Percentiles rank a stretch among this genome's conserved stretches.
phyloP scores from a whole-genome alignment of 371 early-diverging fungal species.

The Mucor sp. region DNA sequence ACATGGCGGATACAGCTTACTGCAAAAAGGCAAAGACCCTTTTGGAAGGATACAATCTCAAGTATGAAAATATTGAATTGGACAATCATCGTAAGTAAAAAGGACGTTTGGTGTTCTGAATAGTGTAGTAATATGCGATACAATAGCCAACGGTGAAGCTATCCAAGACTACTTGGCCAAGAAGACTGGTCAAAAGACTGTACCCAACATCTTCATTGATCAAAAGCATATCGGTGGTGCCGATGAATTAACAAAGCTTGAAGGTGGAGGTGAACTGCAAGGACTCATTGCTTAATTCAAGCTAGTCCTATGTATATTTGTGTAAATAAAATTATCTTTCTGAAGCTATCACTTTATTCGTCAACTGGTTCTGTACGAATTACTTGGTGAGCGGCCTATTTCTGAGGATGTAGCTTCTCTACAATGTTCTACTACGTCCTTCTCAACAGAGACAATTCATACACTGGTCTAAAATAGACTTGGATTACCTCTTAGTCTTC shows the following conservation, averaged over 20 bases:
- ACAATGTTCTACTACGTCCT: too few species aligned
- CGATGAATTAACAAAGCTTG: background rate
- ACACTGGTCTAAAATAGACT: too few species aligned
- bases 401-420: too few species aligned
- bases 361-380: too few species aligned
- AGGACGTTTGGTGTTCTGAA: background rate
- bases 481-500: too few species aligned
- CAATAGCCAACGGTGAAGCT: constrained; percentile 52
- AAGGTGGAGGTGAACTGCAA: background rate
- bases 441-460: too few species aligned
- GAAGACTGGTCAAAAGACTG: constrained; percentile 60
- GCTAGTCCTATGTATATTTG: background rate
- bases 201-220: constrained; percentile 89
- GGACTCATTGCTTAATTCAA: background rate
- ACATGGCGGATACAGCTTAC: background rate
- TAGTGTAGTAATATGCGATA: background rate
- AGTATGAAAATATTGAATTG: background rate
- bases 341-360: too few species aligned
- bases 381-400: too few species aligned
- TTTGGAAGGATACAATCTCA: background rate
- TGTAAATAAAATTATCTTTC: background rate
- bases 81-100: background rate
- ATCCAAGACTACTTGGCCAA: constrained; percentile 71
- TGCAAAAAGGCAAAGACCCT: background rate
- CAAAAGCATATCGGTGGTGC: constrained; percentile 77